Conservation (phyloP, 163 green algal genomes). For the Chlamydomonas reinhardtii region DNA sequence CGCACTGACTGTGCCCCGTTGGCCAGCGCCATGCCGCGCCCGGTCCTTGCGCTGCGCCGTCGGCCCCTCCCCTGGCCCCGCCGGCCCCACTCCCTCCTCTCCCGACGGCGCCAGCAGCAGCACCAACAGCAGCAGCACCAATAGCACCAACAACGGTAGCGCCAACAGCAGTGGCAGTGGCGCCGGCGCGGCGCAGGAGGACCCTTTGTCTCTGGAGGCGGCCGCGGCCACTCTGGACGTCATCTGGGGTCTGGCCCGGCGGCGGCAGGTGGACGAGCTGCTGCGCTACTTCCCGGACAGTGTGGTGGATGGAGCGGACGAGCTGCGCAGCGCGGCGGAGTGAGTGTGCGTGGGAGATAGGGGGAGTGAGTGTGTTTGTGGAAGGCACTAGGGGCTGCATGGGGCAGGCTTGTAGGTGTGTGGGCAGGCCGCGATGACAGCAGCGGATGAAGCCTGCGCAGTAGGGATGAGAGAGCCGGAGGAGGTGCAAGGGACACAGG, state of each 20-base stretch:
- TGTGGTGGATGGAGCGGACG: neutral
- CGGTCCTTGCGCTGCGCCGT: neutral
- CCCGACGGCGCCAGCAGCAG: too few species aligned
- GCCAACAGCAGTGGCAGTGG: neutral
- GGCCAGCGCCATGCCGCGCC: neutral
- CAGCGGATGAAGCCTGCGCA: too few species aligned
- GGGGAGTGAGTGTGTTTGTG: neutral
- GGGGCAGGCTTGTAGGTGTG: too few species aligned
- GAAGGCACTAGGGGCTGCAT: neutral
- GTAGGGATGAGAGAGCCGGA: too few species aligned
- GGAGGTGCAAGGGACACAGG: too few species aligned
- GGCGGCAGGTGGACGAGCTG: neutral
- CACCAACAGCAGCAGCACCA: too few species aligned
- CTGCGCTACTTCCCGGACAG: conserved; percentile 1
- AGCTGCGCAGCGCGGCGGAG: neutral
- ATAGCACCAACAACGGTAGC: too few species aligned
- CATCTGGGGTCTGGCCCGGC: neutral
- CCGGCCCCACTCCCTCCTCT: too few species aligned
- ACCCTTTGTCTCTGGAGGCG: conserved; percentile 8
- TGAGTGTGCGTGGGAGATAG: neutral
- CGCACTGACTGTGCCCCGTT: too few species aligned
- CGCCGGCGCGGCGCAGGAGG: too few species aligned
- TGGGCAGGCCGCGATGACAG: too few species aligned
- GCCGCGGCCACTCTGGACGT: neutral
- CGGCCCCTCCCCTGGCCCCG: too few species aligned